These are phyloP conservation scores for Kingdonia uniflora DNA, from an alignment of 164 flowering plant species.

Conservation along the genomic window DNA sequence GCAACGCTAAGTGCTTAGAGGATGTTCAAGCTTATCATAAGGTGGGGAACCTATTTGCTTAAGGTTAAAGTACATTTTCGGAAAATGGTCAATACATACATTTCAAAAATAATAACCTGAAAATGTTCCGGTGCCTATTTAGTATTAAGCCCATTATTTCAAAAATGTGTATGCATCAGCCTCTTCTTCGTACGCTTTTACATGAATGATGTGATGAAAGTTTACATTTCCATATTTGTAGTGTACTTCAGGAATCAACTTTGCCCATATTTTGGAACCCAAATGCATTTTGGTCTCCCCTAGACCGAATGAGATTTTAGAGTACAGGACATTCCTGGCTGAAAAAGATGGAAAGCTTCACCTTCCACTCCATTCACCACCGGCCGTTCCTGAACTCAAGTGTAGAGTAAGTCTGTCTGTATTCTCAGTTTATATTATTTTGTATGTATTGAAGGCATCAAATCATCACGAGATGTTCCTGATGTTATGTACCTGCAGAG, in stretches of 20 bases:
- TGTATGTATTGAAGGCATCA: too few species aligned
- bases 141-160: too few species aligned
- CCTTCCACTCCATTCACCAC: neutral
- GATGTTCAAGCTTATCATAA: neutral
- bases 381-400: constrained; percentile 3
- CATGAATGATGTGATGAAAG: too few species aligned
- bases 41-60: neutral
- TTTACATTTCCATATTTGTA: constrained; percentile 7
- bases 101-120: too few species aligned
- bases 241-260: constrained; percentile 18
- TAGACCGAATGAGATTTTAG: constrained; percentile 9
- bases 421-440: too few species aligned
- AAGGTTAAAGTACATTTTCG: too few species aligned
- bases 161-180: too few species aligned
- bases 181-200: too few species aligned
- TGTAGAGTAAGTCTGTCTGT: constrained; percentile 12
- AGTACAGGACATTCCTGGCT: constrained; percentile 10
- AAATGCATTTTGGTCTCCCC: constrained; percentile 18
- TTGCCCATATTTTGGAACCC: constrained; percentile 27
- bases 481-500: neutral
- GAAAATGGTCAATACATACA: too few species aligned
- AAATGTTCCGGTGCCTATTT: too few species aligned
- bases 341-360: neutral
- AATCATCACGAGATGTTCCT: too few species aligned
- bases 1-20: neutral